Evolutionary conservation across 148 eudicot species (phyloP).

Genomic region (Silene uniflora): DNA sequence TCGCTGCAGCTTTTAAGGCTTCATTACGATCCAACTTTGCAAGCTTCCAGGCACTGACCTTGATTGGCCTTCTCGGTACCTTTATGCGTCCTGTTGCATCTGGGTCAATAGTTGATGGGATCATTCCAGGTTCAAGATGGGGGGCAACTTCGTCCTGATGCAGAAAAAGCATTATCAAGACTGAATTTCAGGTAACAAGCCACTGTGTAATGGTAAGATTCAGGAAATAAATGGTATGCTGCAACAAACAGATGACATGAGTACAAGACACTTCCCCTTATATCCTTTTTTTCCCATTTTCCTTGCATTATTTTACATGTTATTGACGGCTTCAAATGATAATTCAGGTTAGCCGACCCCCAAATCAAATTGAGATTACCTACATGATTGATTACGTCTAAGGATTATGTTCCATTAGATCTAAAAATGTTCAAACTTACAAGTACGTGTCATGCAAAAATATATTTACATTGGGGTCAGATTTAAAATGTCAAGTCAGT

Average conservation of each 20-base stretch:
- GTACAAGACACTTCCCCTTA: too few species aligned
- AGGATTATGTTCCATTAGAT: background rate
- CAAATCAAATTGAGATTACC: too few species aligned
- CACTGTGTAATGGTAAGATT: background rate
- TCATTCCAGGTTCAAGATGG: conserved; percentile 89
- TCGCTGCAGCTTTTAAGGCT: conserved; percentile 86
- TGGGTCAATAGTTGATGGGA: conserved; percentile 91
- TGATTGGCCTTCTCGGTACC: conserved; percentile 61
- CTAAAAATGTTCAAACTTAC: background rate
- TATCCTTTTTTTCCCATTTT: too few species aligned
- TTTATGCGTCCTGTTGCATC: conserved; percentile 61
- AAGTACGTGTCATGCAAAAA: background rate
- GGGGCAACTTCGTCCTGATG: conserved; percentile 96
- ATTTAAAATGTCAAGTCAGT: conserved; percentile 1
- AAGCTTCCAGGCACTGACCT: conserved; percentile 88
- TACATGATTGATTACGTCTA: background rate
- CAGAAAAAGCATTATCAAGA: conserved; percentile 8
- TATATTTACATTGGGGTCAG: background rate
- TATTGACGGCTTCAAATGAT: too few species aligned
- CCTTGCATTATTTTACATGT: background rate
- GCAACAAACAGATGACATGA: background rate
- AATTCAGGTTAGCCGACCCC: too few species aligned
- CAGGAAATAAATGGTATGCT: background rate
- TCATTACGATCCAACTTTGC: conserved; percentile 82
- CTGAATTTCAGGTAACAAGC: background rate